Conservation (phyloP, 768 basidiomycete species). For the Amanita polypyramis region DNA sequence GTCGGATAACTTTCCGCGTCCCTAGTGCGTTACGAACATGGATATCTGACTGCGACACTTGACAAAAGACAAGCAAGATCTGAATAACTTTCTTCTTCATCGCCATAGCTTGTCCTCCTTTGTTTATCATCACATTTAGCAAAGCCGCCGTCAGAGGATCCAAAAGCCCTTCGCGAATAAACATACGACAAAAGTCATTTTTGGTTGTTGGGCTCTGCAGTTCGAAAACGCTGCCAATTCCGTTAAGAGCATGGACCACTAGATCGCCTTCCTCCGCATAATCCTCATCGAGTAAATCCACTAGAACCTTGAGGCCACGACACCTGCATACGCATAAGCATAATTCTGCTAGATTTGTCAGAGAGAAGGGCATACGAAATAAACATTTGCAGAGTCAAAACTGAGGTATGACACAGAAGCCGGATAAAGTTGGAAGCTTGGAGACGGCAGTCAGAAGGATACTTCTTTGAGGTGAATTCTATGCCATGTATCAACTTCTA, state of each 20-base stretch:
- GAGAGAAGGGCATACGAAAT: constrained; percentile 64
- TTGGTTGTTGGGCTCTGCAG: constrained; percentile 93
- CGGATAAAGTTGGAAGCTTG: constrained; percentile 95
- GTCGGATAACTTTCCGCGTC: constrained; percentile 77
- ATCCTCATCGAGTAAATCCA: constrained; percentile 94
- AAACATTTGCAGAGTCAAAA: constrained; percentile 96
- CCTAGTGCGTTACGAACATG: constrained; percentile 91
- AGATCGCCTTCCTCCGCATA: constrained; percentile 87
- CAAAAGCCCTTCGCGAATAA: constrained; percentile 89
- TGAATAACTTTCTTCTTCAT: constrained; percentile 87
- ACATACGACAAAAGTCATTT: constrained; percentile 98
- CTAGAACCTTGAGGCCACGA: constrained; percentile 88
- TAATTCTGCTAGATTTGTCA: background rate
- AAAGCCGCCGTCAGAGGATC: constrained; percentile 89
- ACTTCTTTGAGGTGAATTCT: constrained; percentile 94
- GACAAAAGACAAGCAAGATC: constrained; percentile 84
- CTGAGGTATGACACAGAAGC: constrained; percentile 84
- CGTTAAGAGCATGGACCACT: constrained; percentile 87
- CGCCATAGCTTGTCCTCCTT: constrained; percentile 51
- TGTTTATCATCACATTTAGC: constrained; percentile 75
- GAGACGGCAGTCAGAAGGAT: constrained; percentile 85
- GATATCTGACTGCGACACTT: constrained; percentile 91
- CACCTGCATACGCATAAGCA: constrained; percentile 40
- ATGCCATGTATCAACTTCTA: constrained; percentile 3
- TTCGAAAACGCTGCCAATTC: constrained; percentile 92